Evolutionary conservation across 495 filamentous ascomycete species (phyloP).

Genomic region (Hyaloscypha finlandica): DNA sequence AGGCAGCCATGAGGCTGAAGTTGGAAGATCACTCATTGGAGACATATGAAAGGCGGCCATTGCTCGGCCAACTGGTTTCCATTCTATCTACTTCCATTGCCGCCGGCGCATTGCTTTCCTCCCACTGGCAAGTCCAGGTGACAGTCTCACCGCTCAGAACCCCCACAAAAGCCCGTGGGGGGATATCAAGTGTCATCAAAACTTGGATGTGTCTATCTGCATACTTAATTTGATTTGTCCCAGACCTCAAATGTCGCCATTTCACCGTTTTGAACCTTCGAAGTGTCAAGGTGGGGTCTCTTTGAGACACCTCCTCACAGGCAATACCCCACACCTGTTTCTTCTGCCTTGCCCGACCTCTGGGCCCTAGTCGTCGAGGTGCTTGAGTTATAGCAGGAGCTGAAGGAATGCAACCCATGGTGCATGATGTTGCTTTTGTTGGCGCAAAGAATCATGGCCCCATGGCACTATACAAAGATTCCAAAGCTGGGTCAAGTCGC

Average conservation of each 20-base stretch:
- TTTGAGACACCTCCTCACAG: background rate
- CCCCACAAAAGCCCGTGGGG: background rate
- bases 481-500: background rate
- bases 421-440: background rate
- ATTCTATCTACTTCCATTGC: conserved; percentile 3
- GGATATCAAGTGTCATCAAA: background rate
- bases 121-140: background rate
- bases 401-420: background rate
- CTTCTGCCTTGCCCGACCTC: background rate
- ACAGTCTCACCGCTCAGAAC: background rate
- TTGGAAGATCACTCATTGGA: background rate
- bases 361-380: background rate
- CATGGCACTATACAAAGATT: background rate
- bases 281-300: background rate
- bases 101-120: background rate
- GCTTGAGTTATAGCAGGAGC: too few relatives aligned
- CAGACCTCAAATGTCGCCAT: background rate
- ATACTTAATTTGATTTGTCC: background rate
- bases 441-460: background rate
- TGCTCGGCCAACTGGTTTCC: background rate
- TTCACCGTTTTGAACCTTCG: background rate
- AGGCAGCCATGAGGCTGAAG: conserved; percentile 11
- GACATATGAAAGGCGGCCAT: conserved; percentile 1
- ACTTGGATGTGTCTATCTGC: background rate
- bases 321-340: background rate